Evolutionary conservation across 73 alveolate species (phyloP), one percentile per base, ranked within the genome.

Genomic region (Breviolum minutum): DNA sequence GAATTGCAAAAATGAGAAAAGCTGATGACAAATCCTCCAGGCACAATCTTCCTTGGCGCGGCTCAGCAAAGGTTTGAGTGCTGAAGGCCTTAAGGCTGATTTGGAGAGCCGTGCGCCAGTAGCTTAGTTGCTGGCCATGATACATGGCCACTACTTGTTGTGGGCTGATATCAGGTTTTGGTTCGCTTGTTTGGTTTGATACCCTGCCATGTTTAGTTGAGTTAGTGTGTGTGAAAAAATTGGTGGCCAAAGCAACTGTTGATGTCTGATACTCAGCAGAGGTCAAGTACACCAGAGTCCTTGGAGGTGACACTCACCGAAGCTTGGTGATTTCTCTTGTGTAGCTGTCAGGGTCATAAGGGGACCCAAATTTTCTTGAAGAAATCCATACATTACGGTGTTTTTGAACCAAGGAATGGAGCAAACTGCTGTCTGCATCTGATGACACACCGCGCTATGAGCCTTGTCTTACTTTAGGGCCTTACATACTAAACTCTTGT

Each of bases 381-480:
- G 8, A 14, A 2, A 68, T 22, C 24, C 77, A 68, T 68, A 68
- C 77, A 40, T 40, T 40, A 3, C 54, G 54, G 54, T 40, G 54
- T 0, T 40, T 40, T 68, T 22, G 77, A 12, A 32, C 63, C 89
- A 26, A 89, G 96, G 96, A 89, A 73, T 90, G 97, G 97, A 77
- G 77, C 63, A 90, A 73, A 30, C 97, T 90, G 88, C 88, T 90
- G 61, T 87, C 88, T 6, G 87, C 76, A 16, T n/a, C 83, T 13
- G 97, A 90, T 90, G 97, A 90, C 63, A 90, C 87, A 32, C 97
- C 97, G 13, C 97, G 97, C 81, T 90, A 90, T 32, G 97, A 40
- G 88, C 87, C 83, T 90, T 54, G 85, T 68, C n/a, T 6, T 68
- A 22, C 77, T 17, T 68, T 68, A 17, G 77, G n/a, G 77, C 77